These are phyloP conservation scores for Dendryphion nanum DNA, from an alignment of 2,329 filamentous ascomycete species.

Conservation along the genomic window DNA sequence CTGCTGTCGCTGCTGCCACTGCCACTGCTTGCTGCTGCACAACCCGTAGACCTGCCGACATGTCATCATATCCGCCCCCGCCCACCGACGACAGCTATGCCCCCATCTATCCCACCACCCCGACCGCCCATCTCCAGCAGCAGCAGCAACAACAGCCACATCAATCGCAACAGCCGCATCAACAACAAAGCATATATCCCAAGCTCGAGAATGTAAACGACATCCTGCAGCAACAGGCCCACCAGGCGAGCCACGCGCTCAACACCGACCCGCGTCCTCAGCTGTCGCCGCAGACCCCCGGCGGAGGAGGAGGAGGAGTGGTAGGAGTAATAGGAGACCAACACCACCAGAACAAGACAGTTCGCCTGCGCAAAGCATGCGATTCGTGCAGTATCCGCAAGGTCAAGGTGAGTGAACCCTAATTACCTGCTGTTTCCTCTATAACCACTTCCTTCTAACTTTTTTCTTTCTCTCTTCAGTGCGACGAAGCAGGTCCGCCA, in stretches of 20 bases:
- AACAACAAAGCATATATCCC: slow-evolving; percentile 24
- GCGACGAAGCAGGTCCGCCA: slow-evolving; percentile 65
- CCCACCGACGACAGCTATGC: slow-evolving; percentile 29
- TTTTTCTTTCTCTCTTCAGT: too few species aligned
- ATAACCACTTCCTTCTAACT: neutral
- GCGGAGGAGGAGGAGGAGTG: too few species aligned
- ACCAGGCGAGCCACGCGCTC: slow-evolving; percentile 35
- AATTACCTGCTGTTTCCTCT: neutral
- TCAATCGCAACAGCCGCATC: too few species aligned
- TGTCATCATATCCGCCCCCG: slow-evolving; percentile 17
- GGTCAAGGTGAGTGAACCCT: slow-evolving; percentile 36
- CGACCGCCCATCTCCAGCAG: slow-evolving; percentile 15
- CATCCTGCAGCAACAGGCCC: slow-evolving; percentile 37
- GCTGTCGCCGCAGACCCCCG: slow-evolving; percentile 7
- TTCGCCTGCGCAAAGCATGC: slow-evolving; percentile 41
- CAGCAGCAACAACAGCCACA: slow-evolving; percentile 18
- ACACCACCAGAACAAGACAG: slow-evolving; percentile 32
- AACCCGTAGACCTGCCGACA: neutral
- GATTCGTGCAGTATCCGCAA: slow-evolving; percentile 45
- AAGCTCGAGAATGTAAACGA: slow-evolving; percentile 39
- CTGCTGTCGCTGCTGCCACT: neutral
- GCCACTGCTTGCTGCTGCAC: neutral
- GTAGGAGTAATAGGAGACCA: too few species aligned
- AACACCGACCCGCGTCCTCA: slow-evolving; percentile 22
- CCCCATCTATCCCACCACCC: slow-evolving; percentile 29